phyloP scores from a whole-genome alignment of 148 eudicot species.

The Fallopia convolvulus region DNA sequence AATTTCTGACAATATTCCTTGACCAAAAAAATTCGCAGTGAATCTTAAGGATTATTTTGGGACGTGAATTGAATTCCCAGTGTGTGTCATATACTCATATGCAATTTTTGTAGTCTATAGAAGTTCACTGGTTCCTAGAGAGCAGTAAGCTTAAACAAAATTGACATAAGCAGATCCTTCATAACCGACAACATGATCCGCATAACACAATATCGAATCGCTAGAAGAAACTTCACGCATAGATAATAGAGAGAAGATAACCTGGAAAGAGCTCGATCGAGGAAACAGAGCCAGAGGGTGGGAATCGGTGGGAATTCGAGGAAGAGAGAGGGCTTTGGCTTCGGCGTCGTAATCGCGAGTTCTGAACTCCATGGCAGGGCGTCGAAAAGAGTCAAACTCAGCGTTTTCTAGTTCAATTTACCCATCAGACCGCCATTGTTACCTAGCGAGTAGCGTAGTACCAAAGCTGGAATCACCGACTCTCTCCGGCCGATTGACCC shows the following conservation, averaged over 20 bases:
- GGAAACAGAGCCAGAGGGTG: conserved; percentile 56
- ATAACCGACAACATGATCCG: background rate
- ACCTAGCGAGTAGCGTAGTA: background rate
- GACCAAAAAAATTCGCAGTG: too few relatives aligned
- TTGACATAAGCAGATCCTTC: background rate
- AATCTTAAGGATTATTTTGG: background rate
- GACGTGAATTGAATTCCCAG: background rate
- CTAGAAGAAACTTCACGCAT: background rate
- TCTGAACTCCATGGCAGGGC: conserved; percentile 35
- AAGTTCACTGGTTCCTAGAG: too few relatives aligned
- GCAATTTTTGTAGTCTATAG: too few relatives aligned
- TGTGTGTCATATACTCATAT: too few relatives aligned
- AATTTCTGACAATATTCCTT: too few relatives aligned
- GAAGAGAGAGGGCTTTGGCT: conserved; percentile 31
- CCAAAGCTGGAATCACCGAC: background rate
- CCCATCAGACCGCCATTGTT: background rate
- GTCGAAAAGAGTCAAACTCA: conserved; percentile 5
- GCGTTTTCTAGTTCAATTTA: background rate
- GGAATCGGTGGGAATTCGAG: conserved; percentile 27
- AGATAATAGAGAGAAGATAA: conserved; percentile 1
- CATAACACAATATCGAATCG: background rate
- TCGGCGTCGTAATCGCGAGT: conserved; percentile 38
- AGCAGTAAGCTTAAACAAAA: background rate
- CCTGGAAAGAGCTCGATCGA: conserved; percentile 33
- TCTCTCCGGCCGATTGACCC: background rate